Percentiles rank a stretch among this genome's conserved stretches.
phyloP scores from a whole-genome alignment of 352 stramenopile species.

The Thraustochytrium sp. region DNA sequence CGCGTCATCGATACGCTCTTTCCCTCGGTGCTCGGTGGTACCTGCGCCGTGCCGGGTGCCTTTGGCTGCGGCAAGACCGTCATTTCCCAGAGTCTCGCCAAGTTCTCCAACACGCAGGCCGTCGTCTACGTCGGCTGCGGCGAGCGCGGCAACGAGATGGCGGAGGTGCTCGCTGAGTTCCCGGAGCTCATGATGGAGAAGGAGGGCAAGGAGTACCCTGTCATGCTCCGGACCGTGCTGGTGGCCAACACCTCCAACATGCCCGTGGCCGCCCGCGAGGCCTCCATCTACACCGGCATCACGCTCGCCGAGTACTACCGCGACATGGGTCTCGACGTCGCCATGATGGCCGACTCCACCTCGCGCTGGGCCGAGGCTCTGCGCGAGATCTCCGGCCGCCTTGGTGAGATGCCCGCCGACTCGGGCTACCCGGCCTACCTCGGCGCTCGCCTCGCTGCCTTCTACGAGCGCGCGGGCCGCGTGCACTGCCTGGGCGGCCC shows the following conservation, averaged over 20 bases:
- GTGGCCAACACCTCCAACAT: slow-evolving; percentile 99
- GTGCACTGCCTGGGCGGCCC: slow-evolving; percentile 93
- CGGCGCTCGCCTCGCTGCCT: slow-evolving; percentile 95
- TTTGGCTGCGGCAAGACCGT: slow-evolving; percentile 99
- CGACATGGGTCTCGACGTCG: slow-evolving; percentile 98
- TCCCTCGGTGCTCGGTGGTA: slow-evolving; percentile 95
- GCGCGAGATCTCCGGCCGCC: slow-evolving; percentile 98
- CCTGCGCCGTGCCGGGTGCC: slow-evolving; percentile 94
- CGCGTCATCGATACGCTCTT: slow-evolving; percentile 98
- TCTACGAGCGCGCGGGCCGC: slow-evolving; percentile 98
- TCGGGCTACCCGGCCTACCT: slow-evolving; percentile 96
- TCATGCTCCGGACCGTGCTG: slow-evolving; percentile 99
- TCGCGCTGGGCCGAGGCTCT: slow-evolving; percentile 98
- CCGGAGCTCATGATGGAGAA: slow-evolving; percentile 98
- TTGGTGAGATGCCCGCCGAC: slow-evolving; percentile 99
- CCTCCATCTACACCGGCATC: slow-evolving; percentile 99
- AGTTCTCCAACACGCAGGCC: slow-evolving; percentile 97
- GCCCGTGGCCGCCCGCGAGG: slow-evolving; percentile 97
- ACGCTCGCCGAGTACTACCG: slow-evolving; percentile 98
- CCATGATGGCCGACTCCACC: slow-evolving; percentile 99
- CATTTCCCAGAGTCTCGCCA: slow-evolving; percentile 98
- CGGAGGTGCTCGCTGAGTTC: slow-evolving; percentile 85
- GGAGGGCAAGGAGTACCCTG: slow-evolving; percentile 92
- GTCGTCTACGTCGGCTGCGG: slow-evolving; percentile 99
- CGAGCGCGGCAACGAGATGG: slow-evolving; percentile 99